These are phyloP conservation scores for Trichoderma endophyticum DNA, from an alignment of 2,329 filamentous ascomycete genomes.

Conservation along the genomic window DNA sequence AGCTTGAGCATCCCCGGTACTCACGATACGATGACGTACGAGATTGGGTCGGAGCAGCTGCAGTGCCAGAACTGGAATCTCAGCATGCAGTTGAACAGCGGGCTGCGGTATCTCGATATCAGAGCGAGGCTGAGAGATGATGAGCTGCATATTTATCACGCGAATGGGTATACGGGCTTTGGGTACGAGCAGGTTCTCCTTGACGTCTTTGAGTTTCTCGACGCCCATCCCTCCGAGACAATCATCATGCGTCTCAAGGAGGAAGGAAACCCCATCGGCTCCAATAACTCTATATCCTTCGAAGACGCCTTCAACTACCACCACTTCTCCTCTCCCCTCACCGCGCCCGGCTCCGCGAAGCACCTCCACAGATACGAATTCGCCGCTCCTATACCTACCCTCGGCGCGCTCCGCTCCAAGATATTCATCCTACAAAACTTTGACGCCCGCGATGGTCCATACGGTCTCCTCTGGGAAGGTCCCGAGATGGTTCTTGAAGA, in stretches of 20 bases:
- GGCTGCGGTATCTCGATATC: conserved; percentile 50
- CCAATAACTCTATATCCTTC: conserved; percentile 39
- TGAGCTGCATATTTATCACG: conserved; percentile 48
- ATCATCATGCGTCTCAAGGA: conserved; percentile 51
- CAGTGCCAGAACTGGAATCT: conserved; percentile 50
- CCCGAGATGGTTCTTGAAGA: conserved; percentile 46
- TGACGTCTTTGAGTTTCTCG: conserved; percentile 45
- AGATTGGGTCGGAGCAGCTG: conserved; percentile 34
- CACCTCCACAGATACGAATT: conserved; percentile 38
- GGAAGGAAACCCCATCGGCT: conserved; percentile 39
- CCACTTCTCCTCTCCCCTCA: conserved; percentile 34
- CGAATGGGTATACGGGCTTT: conserved; percentile 43
- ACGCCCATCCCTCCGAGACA: conserved; percentile 43
- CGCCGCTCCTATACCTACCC: conserved; percentile 37
- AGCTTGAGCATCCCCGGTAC: conserved; percentile 50
- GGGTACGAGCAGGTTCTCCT: conserved; percentile 42
- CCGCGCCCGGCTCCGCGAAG: conserved; percentile 33
- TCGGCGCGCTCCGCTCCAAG: conserved; percentile 45
- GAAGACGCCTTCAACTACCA: conserved; percentile 45
- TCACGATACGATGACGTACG: conserved; percentile 52
- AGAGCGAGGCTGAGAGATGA: conserved; percentile 43
- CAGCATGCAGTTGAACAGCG: conserved; percentile 42
- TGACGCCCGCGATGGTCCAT: conserved; percentile 30
- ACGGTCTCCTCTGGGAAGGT: conserved; percentile 46
- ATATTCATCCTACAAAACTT: conserved; percentile 50